Base-by-base conservation (phyloP, 2,329 filamentous ascomycete genomes). In the Tolypocladium cylindrosporum region DNA sequence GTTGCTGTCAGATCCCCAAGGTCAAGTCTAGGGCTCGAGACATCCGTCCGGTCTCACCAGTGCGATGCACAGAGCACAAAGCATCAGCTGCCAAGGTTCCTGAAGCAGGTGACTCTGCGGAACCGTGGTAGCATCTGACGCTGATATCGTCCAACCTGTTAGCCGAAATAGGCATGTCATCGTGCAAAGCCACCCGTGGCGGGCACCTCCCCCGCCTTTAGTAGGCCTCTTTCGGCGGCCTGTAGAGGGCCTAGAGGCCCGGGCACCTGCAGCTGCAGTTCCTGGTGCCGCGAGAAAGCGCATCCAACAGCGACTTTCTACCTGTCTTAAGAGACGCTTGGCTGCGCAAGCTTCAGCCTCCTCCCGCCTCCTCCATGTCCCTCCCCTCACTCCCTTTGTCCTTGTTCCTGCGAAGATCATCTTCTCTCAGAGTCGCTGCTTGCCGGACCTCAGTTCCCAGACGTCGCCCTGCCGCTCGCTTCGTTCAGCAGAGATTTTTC, bases 331-430 rank as follows among this genome's bases (percentile, higher is more conserved):
- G 48, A 51, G 45, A 16, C 36, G 48, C 48, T 51, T 9, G 48
- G 31, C 48, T 37, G 48, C 48, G 48, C 31, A 37, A 14, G 45
- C 54, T 34, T 58, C 61, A 59, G 55, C 61, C 55, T 63, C 61
- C 58, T 56, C 58, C 55, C 57, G 37, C 48, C 51, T 54, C 42
- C 57, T 58, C 65, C 59, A 73, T 74, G 69, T 61, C 69, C 67
- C 65, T 72, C 69, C 61, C 67, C 41, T 55, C 41, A 21, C 41
- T 36, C 41, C 10, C 54, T 61, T 65, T 68, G 63, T 67, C 67
- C 66, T 65, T 72, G 60, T 65, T 70, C 65, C 63, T 71, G 60
- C 67, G 65, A 66, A 73, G 71, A 67, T 63, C 72, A 60, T 66
- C 70, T 63, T 69, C 66, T 21, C 54, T 67, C 60, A 70, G 71